Percentiles rank a stretch among this genome's conserved stretches.
phyloP scores from a whole-genome alignment of 371 early-diverging fungal genomes.

The Mucor irregularis region DNA sequence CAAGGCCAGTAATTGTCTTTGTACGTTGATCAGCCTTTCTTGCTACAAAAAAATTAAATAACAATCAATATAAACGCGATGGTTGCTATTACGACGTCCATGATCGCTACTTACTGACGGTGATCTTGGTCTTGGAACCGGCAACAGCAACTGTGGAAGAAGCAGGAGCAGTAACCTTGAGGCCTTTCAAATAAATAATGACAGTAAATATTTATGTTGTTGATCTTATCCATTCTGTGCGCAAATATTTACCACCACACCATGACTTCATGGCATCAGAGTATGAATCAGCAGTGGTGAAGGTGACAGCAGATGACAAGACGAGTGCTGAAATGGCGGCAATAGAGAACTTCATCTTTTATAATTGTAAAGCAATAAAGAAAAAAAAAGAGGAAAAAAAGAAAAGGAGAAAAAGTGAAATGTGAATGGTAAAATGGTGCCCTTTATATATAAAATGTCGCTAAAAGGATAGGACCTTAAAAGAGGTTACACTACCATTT shows the following conservation, averaged over 20 bases:
- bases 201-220: conserved; percentile 3
- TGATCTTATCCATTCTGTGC: not conserved
- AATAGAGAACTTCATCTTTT: conserved; percentile 47
- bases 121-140: conserved; percentile 24
- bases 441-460: no score
- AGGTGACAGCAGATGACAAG: conserved; percentile 20
- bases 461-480: no score
- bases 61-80: not conserved
- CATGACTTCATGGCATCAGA: conserved; percentile 38
- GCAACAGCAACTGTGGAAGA: conserved; percentile 15
- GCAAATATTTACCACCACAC: conserved; percentile 34
- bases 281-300: conserved; percentile 46
- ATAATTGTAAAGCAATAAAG: not conserved
- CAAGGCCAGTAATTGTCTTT: conserved; percentile 36
- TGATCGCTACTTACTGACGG: conserved; percentile 32
- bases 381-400: conserved; percentile 6
- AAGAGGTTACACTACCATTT: no score
- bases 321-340: conserved; percentile 35
- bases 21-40: conserved; percentile 19
- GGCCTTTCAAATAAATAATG: conserved; percentile 12
- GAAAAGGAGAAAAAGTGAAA: conserved; percentile 1
- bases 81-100: not conserved
- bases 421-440: not conserved
- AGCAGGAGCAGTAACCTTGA: conserved; percentile 20
- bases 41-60: conserved; percentile 16